Percentiles rank a stretch among this genome's conserved stretches.
Conservation (phyloP, 2,329 filamentous ascomycete genomes). For the Teratosphaeria destructans region DNA sequence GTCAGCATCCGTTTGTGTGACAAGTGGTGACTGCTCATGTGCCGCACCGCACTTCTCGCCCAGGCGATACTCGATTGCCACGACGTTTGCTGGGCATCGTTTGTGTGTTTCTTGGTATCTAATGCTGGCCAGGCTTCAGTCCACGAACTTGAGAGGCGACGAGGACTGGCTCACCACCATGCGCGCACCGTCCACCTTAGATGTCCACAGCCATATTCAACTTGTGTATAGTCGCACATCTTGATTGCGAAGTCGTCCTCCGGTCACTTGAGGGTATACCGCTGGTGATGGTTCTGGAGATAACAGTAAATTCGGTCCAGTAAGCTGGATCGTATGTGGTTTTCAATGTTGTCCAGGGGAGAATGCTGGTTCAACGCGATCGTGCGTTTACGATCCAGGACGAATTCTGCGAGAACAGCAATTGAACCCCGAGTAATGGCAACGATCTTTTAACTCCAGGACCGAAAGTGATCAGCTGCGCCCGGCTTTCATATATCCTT, state of each 20-base stretch:
- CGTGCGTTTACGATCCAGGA: background rate
- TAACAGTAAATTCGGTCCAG: background rate
- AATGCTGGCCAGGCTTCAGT: slow-evolving; percentile 16
- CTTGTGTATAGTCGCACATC: slow-evolving; percentile 50
- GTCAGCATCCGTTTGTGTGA: background rate
- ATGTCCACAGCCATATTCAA: slow-evolving; percentile 47
- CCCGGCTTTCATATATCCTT: background rate
- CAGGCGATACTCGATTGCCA: slow-evolving; percentile 41
- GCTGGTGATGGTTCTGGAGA: background rate
- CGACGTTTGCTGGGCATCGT: slow-evolving; percentile 45
- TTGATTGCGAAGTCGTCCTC: background rate
- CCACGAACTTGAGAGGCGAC: background rate
- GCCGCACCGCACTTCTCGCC: slow-evolving; percentile 38
- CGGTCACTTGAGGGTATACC: background rate
- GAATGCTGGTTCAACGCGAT: background rate
- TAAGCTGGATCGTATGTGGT: background rate
- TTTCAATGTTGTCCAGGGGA: background rate
- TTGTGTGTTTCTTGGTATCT: slow-evolving; percentile 45
- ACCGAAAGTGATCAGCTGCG: background rate
- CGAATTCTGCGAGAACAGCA: background rate
- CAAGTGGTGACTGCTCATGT: background rate
- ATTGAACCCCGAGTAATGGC: background rate
- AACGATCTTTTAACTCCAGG: background rate
- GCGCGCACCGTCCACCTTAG: slow-evolving; percentile 45
- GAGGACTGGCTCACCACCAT: slow-evolving; percentile 35